These are phyloP conservation scores for Colletotrichum sp. DNA, from an alignment of 2,329 filamentous ascomycete species.

Conservation along the genomic window DNA sequence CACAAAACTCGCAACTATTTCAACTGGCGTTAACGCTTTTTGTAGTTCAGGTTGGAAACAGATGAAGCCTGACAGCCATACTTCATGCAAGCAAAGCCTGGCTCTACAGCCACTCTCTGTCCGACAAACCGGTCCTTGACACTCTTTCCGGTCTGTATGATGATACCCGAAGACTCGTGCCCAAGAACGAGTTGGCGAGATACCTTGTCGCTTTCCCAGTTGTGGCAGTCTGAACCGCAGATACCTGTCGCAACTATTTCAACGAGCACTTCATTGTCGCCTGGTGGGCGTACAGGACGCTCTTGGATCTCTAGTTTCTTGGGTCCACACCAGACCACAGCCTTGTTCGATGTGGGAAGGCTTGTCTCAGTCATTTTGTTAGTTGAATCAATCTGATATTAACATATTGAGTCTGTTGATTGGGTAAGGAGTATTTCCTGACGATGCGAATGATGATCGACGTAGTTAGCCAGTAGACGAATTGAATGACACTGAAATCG, in stretches of 20 bases:
- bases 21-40: accelerated
- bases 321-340: background rate
- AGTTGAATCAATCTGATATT: too few species aligned
- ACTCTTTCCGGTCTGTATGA: background rate
- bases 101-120: background rate
- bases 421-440: too few species aligned
- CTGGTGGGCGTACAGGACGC: background rate
- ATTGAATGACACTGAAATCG: too few species aligned
- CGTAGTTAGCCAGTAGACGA: too few species aligned
- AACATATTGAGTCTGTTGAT: too few species aligned
- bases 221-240: slow-evolving; percentile 26
- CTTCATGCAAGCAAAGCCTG: background rate
- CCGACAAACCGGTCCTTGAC: background rate
- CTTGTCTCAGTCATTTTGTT: background rate
- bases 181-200: slow-evolving; percentile 39
- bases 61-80: background rate
- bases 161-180: slow-evolving; percentile 66
- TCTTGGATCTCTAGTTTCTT: background rate
- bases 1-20: background rate
- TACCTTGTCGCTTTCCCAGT: slow-evolving; percentile 26
- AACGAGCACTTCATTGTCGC: background rate
- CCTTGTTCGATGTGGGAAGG: background rate
- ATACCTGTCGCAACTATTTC: slow-evolving; percentile 25
- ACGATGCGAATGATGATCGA: too few species aligned
- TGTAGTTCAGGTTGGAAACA: accelerated